A percentile compares a stretch with the other conserved stretches of the same genome.
phyloP scores from a whole-genome alignment of 1,284 basidiomycete species.

The Mycosarcoma mackinlayi region DNA sequence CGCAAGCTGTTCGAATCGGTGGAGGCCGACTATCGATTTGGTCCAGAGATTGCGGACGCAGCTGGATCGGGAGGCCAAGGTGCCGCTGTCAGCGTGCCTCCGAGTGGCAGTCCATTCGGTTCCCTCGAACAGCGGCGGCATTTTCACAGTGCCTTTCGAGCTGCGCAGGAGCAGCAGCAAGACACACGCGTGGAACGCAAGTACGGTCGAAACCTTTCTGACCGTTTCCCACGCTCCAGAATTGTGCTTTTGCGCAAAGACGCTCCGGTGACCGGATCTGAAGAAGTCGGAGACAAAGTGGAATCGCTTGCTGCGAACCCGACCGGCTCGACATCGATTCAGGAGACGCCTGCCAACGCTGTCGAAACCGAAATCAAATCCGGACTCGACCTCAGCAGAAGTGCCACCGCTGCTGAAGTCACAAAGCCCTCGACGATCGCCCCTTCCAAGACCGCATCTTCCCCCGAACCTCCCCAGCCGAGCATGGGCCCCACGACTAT shows the following conservation, averaged over 20 bases:
- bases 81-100: neutral
- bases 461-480: neutral
- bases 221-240: conserved; percentile 42
- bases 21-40: conserved; percentile 26
- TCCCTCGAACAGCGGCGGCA: conserved; percentile 31
- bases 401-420: conserved; percentile 22
- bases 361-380: conserved; percentile 76
- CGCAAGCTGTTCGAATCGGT: conserved; percentile 71
- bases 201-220: conserved; percentile 38
- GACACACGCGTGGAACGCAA: neutral
- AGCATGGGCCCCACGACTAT: conserved; percentile 29
- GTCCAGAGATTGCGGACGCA: conserved; percentile 7
- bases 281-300: conserved; percentile 20
- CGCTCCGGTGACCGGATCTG: conserved; percentile 3
- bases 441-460: neutral
- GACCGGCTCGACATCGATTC: conserved; percentile 71
- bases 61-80: neutral
- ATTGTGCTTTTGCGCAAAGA: conserved; percentile 15
- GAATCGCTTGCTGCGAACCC: conserved; percentile 33
- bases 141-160: conserved; percentile 28
- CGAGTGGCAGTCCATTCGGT: conserved; percentile 9
- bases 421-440: neutral
- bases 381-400: conserved; percentile 70
- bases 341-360: conserved; percentile 84
- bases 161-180: conserved; percentile 1